Evolutionary conservation across 2,329 filamentous ascomycete genomes (phyloP), one percentile per base, ranked within the genome.

Genomic region (Colletotrichum godetiae): DNA sequence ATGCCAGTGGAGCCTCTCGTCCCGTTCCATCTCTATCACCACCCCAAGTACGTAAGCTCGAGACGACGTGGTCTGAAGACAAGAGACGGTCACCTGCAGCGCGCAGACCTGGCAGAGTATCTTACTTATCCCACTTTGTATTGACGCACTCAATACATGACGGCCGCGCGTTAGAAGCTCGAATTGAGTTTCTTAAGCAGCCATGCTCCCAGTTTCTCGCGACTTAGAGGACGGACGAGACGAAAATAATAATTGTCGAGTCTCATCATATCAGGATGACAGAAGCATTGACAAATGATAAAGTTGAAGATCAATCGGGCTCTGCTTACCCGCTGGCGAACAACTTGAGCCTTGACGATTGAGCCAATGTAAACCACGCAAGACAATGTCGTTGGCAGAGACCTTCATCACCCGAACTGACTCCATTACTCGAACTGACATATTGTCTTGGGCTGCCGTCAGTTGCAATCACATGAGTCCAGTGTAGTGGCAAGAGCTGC

Each of bases 101-200:
- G 4, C 31, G 33, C 56, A 67, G 42, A 59, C 56, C 24, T 31
- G 55, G 31, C 37, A 60, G 35, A 31, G 24, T 46, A 27, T 31
- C 49, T 12, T 13, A 11, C 24, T 24, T 42, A 42, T 42, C 37
- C 37, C 35, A 29, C 46, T 31, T 22, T 65, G 13, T 19, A 42
- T 42, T 13, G 49, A 35, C 46, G 27, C 42, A 46, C 31, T 65
- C 60, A 56, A 33, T 46, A 56, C 27, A 59, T 13, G 29, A 31
- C 22, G 56, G 57, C 49, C 67, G 67, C 71, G 67, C 60, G 71
- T 66, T 61, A 56, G 31, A 46, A n/a, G 10, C 19, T 35, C 24
- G 35, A 71, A 73, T 73, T 73, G 67, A 71, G 67, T 73, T 73
- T 57, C 12, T n/a, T 37, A 27, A 33, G 56, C 67, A 73, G 61